phyloP scores from a whole-genome alignment of 2,329 filamentous ascomycete species.

The Fusarium sp. region DNA sequence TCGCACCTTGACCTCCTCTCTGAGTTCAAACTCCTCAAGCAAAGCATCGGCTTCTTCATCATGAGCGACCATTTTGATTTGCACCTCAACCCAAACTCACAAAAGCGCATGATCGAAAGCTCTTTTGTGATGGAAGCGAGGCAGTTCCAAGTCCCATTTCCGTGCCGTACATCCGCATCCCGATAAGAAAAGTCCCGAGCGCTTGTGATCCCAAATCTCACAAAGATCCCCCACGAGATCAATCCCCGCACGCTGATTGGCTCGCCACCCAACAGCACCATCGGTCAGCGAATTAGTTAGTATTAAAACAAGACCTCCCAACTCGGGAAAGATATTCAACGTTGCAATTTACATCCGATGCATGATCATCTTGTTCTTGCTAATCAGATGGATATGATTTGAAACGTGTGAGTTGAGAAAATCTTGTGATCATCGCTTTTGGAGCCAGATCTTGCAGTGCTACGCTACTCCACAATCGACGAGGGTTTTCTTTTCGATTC shows the following conservation, averaged over 20 bases:
- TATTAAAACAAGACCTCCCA: not conserved
- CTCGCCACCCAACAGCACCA: not conserved
- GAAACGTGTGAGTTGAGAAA: slow-evolving; percentile 5
- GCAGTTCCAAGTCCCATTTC: not conserved
- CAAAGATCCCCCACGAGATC: slow-evolving; percentile 15
- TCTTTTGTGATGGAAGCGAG: not conserved
- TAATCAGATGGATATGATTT: slow-evolving; percentile 4
- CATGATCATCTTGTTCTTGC: not conserved
- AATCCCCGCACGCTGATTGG: not conserved
- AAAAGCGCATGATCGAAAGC: not conserved
- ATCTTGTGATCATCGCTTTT: not conserved
- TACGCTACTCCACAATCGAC: not conserved
- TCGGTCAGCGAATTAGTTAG: not conserved
- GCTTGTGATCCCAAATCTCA: not conserved
- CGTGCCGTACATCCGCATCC: slow-evolving; percentile 3
- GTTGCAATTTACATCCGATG: not conserved
- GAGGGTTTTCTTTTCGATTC: not conserved
- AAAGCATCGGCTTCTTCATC: slow-evolving; percentile 13
- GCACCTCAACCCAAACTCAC: not conserved
- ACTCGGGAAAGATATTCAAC: slow-evolving; percentile 10
- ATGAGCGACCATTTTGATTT: slow-evolving; percentile 6
- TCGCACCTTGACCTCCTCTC: not conserved
- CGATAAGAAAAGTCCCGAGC: not conserved
- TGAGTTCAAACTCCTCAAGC: slow-evolving; percentile 1
- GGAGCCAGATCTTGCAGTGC: not conserved